Evolutionary conservation across 345 rosid species (phyloP).

Genomic region (Conringia planisiliqua): DNA sequence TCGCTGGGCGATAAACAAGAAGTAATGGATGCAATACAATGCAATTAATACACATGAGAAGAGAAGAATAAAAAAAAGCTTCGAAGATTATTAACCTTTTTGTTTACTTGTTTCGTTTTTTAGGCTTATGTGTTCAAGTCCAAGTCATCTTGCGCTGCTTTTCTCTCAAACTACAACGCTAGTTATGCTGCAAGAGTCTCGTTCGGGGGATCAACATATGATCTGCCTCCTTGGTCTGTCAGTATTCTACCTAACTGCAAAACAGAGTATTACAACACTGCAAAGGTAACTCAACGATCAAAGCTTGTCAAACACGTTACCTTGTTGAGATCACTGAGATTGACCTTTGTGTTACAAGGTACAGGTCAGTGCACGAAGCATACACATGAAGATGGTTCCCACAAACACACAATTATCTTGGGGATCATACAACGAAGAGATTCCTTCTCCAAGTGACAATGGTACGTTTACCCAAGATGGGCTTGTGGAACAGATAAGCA

Average conservation of each 20-base stretch:
- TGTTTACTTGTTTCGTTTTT: background rate
- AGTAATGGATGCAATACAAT: conserved; percentile 34
- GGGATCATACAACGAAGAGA: conserved; percentile 70
- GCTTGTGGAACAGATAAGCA: conserved; percentile 68
- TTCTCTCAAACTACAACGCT: conserved; percentile 65
- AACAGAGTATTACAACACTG: conserved; percentile 69
- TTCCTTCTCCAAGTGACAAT: conserved; percentile 45
- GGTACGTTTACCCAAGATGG: conserved; percentile 50
- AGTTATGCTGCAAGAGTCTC: conserved; percentile 46
- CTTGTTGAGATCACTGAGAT: conserved; percentile 17
- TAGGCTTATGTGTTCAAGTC: conserved; percentile 76
- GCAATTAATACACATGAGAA: background rate
- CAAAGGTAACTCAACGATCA: conserved; percentile 41
- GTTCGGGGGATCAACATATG: conserved; percentile 50
- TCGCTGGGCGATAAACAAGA: conserved; percentile 65
- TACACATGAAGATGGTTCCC: conserved; percentile 60
- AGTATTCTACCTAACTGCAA: conserved; percentile 87
- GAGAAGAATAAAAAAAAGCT: background rate
- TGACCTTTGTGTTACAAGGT: conserved; percentile 46
- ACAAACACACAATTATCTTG: conserved; percentile 52
- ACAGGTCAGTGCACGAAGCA: conserved; percentile 62
- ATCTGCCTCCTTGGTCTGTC: conserved; percentile 86
- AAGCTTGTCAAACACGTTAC: background rate
- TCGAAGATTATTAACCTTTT: background rate
- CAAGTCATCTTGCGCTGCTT: conserved; percentile 62